Evolutionary conservation across 495 filamentous ascomycete species (phyloP).

Genomic region (Xylaria telfairii): DNA sequence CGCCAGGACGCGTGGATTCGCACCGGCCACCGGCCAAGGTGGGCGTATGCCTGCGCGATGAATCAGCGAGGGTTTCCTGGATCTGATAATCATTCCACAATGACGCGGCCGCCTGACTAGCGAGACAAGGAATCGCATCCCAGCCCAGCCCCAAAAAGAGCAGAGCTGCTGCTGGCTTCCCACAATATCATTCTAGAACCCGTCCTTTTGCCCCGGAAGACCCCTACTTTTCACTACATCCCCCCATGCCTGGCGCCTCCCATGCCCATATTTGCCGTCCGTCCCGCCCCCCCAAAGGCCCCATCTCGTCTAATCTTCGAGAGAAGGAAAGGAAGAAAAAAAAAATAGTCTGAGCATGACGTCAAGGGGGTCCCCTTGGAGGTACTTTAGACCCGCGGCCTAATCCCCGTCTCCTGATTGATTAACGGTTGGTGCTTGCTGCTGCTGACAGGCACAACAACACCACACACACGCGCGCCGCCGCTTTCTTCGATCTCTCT

Average conservation of each 20-base stretch:
- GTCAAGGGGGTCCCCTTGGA: conserved; percentile 10
- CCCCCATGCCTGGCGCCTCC: background rate
- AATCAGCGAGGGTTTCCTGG: conserved; percentile 13
- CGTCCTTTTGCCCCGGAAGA: conserved; percentile 4
- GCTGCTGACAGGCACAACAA: conserved; percentile 16
- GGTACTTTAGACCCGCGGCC: background rate
- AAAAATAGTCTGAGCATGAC: conserved; percentile 7
- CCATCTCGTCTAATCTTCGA: conserved; percentile 17
- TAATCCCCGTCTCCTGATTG: conserved; percentile 24
- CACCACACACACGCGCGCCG: background rate
- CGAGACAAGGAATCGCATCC: conserved; percentile 24
- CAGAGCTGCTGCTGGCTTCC: too few species aligned
- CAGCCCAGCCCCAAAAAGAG: background rate
- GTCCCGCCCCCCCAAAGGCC: background rate
- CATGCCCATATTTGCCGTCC: conserved; percentile 21
- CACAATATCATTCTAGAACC: conserved; percentile 26
- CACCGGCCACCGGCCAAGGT: background rate
- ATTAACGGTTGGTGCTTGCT: background rate
- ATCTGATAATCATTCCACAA: conserved; percentile 26
- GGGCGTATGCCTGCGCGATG: conserved; percentile 14
- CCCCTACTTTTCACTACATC: background rate
- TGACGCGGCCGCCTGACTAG: conserved; percentile 24
- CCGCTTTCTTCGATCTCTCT: conserved; percentile 9
- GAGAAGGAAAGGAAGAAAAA: background rate
- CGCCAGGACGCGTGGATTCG: conserved; percentile 15